Evolutionary conservation across 148 eudicot species (phyloP), one percentile per base, ranked within the genome.

Genomic region (Vaccinium macrocarpon): DNA sequence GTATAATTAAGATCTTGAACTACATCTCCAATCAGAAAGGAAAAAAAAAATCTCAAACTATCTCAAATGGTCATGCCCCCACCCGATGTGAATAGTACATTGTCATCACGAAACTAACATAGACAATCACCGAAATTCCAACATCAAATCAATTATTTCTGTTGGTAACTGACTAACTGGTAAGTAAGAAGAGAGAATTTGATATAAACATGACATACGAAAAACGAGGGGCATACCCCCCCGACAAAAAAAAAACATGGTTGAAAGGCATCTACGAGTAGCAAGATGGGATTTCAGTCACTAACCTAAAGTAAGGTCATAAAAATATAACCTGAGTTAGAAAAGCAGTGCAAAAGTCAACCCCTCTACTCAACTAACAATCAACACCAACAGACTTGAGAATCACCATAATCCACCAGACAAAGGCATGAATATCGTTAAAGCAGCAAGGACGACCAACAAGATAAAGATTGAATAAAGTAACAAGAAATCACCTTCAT

Each of bases 401-500:
- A 19, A 35, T 16, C n/a, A 35, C 76, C 19, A 14, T 6, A 72
- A 72, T 35, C 46, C 76, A 72, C 49, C 9, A 75, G 23, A 9
- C 25, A 75, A 75, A 42, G 48, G 48, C 57, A 53, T 15, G 19
- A 78, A 78, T 6, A 32, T 25, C 12, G 19, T 12, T 64, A 80
- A 38, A 57, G 48, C 50, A 8, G 9, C 15, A 19, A 79, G 53
- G 27, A n/a, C 66, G 25, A 80, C 14, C 62, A 23, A 9, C 38
- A 2, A 66, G 42, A 52, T 66, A 75, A 50, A 52, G 68, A 25
- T 4, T 6, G 12, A 27, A 27, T 68, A 29, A 27, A 71, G 21
- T 51, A 25, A 70, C 23, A 66, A 85, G 76, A 6, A 70, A 78
- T 49, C 50, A 82, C 85, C 80, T 66, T 76, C 84, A 83, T 83